phyloP scores from a whole-genome alignment of 768 basidiomycete genomes.

The Lentinula sp. region DNA sequence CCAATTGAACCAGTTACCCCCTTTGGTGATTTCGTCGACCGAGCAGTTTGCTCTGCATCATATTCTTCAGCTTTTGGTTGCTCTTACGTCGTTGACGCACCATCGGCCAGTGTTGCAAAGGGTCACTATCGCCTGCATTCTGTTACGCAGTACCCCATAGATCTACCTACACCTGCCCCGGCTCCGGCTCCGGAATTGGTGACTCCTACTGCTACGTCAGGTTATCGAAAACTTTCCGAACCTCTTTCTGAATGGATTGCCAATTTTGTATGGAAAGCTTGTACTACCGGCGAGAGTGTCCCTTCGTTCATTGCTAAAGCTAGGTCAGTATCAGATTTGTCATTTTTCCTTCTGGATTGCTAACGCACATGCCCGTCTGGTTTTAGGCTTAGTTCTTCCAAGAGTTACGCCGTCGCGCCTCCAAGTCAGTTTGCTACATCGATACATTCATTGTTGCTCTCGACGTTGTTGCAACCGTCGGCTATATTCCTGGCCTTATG shows the following conservation, averaged over 20 bases:
- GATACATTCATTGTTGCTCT: slow-evolving; percentile 68
- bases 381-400: slow-evolving; percentile 23
- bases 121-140: slow-evolving; percentile 13
- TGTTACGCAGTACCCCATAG: slow-evolving; percentile 21
- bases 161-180: slow-evolving; percentile 21
- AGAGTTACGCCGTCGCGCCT: slow-evolving; percentile 37
- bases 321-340: slow-evolving; percentile 37
- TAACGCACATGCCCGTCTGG: slow-evolving; percentile 2
- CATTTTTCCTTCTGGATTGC: slow-evolving; percentile 3
- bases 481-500: slow-evolving; percentile 73
- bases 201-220: slow-evolving; percentile 43
- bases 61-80: slow-evolving; percentile 18
- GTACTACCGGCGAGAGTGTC: slow-evolving; percentile 64
- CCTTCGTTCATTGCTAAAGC: slow-evolving; percentile 46
- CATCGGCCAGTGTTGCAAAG: not conserved
- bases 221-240: slow-evolving; percentile 69
- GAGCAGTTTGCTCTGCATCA: slow-evolving; percentile 47
- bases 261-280: slow-evolving; percentile 76
- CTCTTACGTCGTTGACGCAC: slow-evolving; percentile 10
- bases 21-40: slow-evolving; percentile 72
- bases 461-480: slow-evolving; percentile 77
- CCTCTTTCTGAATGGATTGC: slow-evolving; percentile 78
- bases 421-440: slow-evolving; percentile 52
- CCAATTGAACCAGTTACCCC: slow-evolving; percentile 73
- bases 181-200: slow-evolving; percentile 36